A percentile compares a stretch with the other conserved stretches of the same genome.
phyloP scores from a whole-genome alignment of 2,329 filamentous ascomycete species.

The Fusarium fujikuroi region DNA sequence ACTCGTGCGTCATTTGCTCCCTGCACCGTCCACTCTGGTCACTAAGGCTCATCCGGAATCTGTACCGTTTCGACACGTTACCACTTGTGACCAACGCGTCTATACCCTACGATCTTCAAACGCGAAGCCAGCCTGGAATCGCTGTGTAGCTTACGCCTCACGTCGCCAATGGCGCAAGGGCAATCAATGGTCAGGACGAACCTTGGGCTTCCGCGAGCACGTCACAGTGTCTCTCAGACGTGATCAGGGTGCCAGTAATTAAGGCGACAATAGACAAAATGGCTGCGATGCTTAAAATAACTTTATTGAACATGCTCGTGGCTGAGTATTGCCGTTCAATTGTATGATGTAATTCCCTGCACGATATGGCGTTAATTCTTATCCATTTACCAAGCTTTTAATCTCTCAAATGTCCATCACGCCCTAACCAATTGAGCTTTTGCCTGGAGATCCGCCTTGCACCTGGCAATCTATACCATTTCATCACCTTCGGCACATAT shows the following conservation, averaged over 20 bases:
- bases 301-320: accelerated
- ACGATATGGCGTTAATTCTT: too few species aligned
- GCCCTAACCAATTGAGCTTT: accelerated
- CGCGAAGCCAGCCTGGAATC: neutral
- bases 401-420: accelerated
- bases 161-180: neutral
- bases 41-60: neutral
- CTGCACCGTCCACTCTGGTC: accelerated
- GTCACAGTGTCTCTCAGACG: accelerated
- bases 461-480: too few species aligned
- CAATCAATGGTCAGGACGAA: neutral
- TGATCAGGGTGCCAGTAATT: accelerated
- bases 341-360: neutral
- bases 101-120: accelerated
- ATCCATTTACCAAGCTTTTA: accelerated
- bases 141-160: neutral
- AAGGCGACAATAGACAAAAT: accelerated
- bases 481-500: accelerated
- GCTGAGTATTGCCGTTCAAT: neutral
- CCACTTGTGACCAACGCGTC: accelerated
- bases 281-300: neutral
- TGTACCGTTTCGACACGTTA: accelerated
- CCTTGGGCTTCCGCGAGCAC: neutral
- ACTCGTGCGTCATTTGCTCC: accelerated
- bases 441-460: accelerated